These are phyloP conservation scores for Vitis cinerea DNA, from an alignment of 164 flowering plant genomes.

Conservation along the genomic window DNA sequence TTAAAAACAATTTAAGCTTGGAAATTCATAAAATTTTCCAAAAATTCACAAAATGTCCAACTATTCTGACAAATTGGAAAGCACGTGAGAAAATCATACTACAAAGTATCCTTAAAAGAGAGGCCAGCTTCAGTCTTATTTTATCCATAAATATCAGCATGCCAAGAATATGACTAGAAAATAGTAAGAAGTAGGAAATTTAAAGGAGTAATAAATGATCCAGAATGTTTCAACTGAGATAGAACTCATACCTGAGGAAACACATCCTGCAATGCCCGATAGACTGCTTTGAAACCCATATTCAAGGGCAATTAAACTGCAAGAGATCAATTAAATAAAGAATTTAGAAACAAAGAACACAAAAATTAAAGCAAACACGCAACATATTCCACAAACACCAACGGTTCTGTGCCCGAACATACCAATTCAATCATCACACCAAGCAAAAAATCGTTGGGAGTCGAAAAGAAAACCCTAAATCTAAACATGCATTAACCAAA, in stretches of 20 bases:
- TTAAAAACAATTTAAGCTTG: too few relatives aligned
- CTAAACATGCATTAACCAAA: neutral
- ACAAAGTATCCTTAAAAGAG: too few relatives aligned
- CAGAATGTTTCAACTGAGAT: neutral
- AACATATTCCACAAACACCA: neutral
- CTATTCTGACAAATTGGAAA: too few relatives aligned
- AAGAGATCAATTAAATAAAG: neutral
- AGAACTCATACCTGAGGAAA: conserved; percentile 56
- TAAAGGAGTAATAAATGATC: too few relatives aligned
- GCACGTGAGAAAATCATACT: too few relatives aligned
- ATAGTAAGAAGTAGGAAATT: too few relatives aligned
- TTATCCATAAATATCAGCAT: too few relatives aligned
- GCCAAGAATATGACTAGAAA: too few relatives aligned
- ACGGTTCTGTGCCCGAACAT: neutral
- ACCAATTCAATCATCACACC: neutral
- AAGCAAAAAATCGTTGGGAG: neutral
- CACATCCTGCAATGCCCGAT: conserved; percentile 42
- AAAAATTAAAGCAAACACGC: neutral
- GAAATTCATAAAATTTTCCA: too few relatives aligned
- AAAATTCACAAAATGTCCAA: too few relatives aligned
- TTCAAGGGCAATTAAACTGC: conserved; percentile 11
- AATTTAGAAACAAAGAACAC: neutral
- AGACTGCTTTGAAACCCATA: conserved; percentile 63
- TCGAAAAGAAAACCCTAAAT: neutral
- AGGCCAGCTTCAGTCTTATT: too few relatives aligned